Percentiles rank a stretch among this genome's conserved stretches.
Evolutionary conservation across 192 early-diverging fungal genomes (phyloP).

Genomic region (Obelidium mucronatum): DNA sequence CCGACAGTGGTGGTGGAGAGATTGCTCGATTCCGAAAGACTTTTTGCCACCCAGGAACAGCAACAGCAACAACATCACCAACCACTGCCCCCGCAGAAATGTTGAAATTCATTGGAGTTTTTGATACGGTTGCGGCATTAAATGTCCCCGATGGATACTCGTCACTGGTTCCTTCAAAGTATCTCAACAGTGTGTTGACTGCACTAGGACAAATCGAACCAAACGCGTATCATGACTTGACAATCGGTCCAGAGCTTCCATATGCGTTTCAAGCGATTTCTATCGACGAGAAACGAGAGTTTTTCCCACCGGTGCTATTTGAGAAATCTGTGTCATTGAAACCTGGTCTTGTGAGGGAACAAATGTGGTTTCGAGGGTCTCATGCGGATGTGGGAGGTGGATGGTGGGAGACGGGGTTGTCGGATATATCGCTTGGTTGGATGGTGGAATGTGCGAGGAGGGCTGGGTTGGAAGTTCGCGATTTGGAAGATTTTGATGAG

Average conservation of each 20-base stretch:
- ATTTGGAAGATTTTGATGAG: conserved; percentile 1
- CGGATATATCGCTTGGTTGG: conserved; percentile 29
- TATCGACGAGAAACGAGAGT: conserved; percentile 26
- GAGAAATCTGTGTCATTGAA: neutral
- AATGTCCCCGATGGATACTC: conserved; percentile 20
- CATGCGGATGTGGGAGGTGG: conserved; percentile 42
- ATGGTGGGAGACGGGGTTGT: conserved; percentile 39
- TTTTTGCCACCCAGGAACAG: too few species aligned
- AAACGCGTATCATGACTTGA: conserved; percentile 33
- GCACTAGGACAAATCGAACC: conserved; percentile 13
- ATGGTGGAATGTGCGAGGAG: conserved; percentile 36
- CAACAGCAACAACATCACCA: too few species aligned
- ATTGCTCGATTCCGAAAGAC: too few species aligned
- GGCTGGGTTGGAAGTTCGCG: conserved; percentile 25
- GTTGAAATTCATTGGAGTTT: conserved; percentile 28
- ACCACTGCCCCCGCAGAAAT: too few species aligned
- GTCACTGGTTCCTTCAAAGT: neutral
- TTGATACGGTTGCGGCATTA: conserved; percentile 31
- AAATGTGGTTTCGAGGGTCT: conserved; percentile 34
- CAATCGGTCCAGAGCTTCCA: neutral
- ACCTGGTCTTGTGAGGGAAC: conserved; percentile 4
- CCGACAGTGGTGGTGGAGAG: too few species aligned
- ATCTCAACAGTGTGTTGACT: conserved; percentile 5
- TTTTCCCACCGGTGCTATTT: conserved; percentile 22
- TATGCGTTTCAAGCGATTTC: conserved; percentile 31